Conservation (phyloP, 192 early-diverging fungal genomes). For the Backusella mclennaniae region DNA sequence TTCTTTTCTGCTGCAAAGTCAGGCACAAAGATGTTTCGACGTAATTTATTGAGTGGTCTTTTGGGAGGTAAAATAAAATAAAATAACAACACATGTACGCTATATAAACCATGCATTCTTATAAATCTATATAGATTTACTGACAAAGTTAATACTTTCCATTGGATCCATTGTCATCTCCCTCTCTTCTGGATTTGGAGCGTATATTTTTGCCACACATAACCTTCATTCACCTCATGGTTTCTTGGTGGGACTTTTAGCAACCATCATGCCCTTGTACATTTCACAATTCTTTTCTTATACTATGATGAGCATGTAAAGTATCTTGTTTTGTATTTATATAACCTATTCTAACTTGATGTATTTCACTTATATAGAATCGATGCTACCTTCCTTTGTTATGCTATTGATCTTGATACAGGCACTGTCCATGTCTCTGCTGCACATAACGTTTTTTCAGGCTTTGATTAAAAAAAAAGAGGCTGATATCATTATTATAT, state of each 20-base stretch:
- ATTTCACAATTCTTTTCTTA: slow-evolving; percentile 65
- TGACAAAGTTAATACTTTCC: slow-evolving; percentile 56
- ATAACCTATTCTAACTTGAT: not conserved
- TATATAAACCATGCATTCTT: too few species aligned
- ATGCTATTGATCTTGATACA: slow-evolving; percentile 75
- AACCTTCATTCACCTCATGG: slow-evolving; percentile 59
- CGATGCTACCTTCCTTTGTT: slow-evolving; percentile 79
- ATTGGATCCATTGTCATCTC: slow-evolving; percentile 59
- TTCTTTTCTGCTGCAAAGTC: slow-evolving; percentile 52
- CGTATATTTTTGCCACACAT: slow-evolving; percentile 57
- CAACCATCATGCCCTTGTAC: slow-evolving; percentile 60
- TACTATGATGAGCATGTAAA: slow-evolving; percentile 77
- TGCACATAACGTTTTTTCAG: slow-evolving; percentile 53
- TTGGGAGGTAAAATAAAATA: slow-evolving; percentile 28
- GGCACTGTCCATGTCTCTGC: slow-evolving; percentile 48
- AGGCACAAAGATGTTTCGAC: slow-evolving; percentile 69
- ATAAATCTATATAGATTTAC: slow-evolving; percentile 35
- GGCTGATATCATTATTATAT: not conserved
- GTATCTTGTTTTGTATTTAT: not conserved
- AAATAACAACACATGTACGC: too few species aligned
- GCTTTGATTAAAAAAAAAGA: slow-evolving; percentile 25
- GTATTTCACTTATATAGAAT: slow-evolving; percentile 43
- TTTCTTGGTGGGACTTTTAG: slow-evolving; percentile 61
- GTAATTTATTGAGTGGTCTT: slow-evolving; percentile 71
- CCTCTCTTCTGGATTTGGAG: slow-evolving; percentile 54